Conservation (phyloP, 169 alveolate genomes). For the Eimeria necatrix region DNA sequence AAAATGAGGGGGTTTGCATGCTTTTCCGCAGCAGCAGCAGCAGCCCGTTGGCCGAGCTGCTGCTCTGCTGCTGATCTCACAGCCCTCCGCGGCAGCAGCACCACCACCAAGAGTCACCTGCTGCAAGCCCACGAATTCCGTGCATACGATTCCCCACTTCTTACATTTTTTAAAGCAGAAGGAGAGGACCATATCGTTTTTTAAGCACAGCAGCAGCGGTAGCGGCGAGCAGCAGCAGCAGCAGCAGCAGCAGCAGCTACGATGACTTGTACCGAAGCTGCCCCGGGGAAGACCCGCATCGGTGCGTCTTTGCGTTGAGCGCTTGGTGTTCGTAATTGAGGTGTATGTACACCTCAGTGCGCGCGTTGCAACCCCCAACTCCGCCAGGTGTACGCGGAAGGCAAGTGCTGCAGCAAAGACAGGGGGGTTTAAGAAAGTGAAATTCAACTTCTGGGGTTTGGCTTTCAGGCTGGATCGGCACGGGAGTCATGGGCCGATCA, state of each 20-base stretch:
- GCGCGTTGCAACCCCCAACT: neutral
- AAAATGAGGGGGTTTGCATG: neutral
- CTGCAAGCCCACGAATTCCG: too few relatives aligned
- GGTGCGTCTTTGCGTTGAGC: neutral
- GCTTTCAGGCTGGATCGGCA: constrained; percentile 90
- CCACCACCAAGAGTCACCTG: too few relatives aligned
- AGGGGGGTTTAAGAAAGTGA: too few relatives aligned
- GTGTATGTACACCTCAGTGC: constrained; percentile 30
- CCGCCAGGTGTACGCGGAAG: neutral
- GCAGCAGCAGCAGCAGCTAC: constrained; percentile 30
- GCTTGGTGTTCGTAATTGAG: neutral
- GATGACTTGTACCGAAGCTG: constrained; percentile 8
- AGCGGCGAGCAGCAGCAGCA: neutral
- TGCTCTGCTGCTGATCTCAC: too few relatives aligned
- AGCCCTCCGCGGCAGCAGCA: too few relatives aligned
- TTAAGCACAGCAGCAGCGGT: too few relatives aligned
- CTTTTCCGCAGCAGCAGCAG: too few relatives aligned
- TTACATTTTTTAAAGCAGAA: too few relatives aligned
- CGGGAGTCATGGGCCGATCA: constrained; percentile 92
- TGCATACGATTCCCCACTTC: too few relatives aligned
- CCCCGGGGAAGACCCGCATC: constrained; percentile 28
- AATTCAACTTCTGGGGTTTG: neutral
- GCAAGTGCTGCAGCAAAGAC: too few relatives aligned
- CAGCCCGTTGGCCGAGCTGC: neutral
- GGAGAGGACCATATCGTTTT: too few relatives aligned